Base-by-base conservation (phyloP, 2,329 filamentous ascomycete genomes). In the Claviceps pusilla region DNA sequence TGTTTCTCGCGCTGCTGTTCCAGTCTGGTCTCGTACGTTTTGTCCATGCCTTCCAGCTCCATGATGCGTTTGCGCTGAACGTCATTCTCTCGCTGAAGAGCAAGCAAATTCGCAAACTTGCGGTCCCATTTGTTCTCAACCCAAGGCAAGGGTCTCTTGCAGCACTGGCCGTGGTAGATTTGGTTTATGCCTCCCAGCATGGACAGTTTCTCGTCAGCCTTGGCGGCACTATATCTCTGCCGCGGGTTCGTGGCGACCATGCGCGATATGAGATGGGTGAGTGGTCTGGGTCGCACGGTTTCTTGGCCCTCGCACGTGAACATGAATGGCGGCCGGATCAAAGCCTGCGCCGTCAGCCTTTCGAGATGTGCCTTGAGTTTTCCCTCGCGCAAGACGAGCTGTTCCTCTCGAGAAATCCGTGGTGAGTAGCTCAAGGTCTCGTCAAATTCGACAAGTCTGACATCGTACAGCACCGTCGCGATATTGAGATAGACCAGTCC, bases 111-210 rank as follows among this genome's bases (percentile, higher is more conserved):
- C 2, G 58, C 59, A 12, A 68, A 62, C 41, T 66, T 68, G 55
- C 60, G 64, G 59, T 74, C 71, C 61, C 67, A 68, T 14, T 62
- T 65, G 37, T 67, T 62, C 57, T 68, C 66, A 5, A 70, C 62
- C 62, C 65, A 68, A 2, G 66, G 64, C 16, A 67, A 60, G 0
- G 66, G 65, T 10, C 68, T 66, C 58, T 70, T 74, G 60, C 74
- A 76, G 59, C 73, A 76, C 24, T 63, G 59, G 12, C 67, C 66
- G 57, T 76, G 73, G 57, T 76, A 76, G 5, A 73, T 68, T 53
- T 76, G 73, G 43, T 73, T 70, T 29, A 76, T 64, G 6, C 73
- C 73, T 4, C 74, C 74, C 0, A 76, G 64, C 58, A 69, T 70
- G 1, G 69, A 69, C 3, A 76, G 63, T 50, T 71, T 71, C 4